A percentile compares a stretch with the other conserved stretches of the same genome.
phyloP scores from a whole-genome alignment of 176 grass and related monocot genomes.

The Raddia guianensis region DNA sequence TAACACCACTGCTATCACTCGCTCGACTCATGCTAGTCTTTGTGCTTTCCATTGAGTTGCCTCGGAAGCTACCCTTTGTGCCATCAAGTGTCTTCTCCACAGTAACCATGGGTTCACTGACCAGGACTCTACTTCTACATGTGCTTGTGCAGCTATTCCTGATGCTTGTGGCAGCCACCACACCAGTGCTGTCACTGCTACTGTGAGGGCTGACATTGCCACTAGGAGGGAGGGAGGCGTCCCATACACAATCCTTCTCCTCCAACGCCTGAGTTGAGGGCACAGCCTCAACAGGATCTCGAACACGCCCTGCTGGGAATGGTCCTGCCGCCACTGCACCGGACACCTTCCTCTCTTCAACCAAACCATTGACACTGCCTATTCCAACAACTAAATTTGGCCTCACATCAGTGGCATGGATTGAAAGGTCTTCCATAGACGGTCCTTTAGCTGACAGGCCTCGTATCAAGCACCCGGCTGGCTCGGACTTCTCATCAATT shows the following conservation, averaged over 20 bases:
- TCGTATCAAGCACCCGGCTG: conserved; percentile 45
- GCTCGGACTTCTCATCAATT: conserved; percentile 63
- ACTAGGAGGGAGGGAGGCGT: conserved; percentile 73
- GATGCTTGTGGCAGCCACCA: conserved; percentile 50
- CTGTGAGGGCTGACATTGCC: conserved; percentile 87
- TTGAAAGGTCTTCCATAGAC: conserved; percentile 64
- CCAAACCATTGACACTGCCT: conserved; percentile 32
- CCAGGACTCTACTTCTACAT: conserved; percentile 55
- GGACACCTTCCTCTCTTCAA: conserved; percentile 45
- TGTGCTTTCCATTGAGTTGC: conserved; percentile 63
- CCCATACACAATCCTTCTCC: conserved; percentile 76
- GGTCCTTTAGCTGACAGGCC: conserved; percentile 57
- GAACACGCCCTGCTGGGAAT: conserved; percentile 10
- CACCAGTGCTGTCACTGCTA: conserved; percentile 67
- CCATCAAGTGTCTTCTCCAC: conserved; percentile 42
- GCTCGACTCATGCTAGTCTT: conserved; percentile 80
- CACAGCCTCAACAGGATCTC: conserved; percentile 13
- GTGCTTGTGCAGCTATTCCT: conserved; percentile 54
- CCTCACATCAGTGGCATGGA: conserved; percentile 43
- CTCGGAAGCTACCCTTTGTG: conserved; percentile 51
- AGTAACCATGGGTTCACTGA: conserved; percentile 45
- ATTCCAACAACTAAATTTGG: conserved; percentile 36
- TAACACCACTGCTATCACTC: conserved; percentile 75
- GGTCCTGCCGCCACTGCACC: conserved; percentile 34
- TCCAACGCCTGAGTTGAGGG: conserved; percentile 50